phyloP scores from a whole-genome alignment of 192 early-diverging fungal species.

The Linnemannia elongata region DNA sequence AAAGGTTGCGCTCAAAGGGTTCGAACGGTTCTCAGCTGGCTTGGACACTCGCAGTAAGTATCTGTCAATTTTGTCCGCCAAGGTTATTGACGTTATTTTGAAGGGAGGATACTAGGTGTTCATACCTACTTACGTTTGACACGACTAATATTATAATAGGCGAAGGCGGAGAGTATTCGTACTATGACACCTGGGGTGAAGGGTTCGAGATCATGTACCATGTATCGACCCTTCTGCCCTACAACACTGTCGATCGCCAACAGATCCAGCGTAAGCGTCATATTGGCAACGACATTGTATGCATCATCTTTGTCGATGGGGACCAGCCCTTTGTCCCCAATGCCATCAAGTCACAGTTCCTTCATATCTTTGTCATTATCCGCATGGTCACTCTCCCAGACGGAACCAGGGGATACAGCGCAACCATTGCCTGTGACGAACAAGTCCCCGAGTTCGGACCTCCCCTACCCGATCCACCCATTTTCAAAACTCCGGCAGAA shows the following conservation, averaged over 20 bases:
- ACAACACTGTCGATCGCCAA: constrained; percentile 73
- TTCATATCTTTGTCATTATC: constrained; percentile 71
- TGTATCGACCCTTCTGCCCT: constrained; percentile 81
- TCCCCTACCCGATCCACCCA: constrained; percentile 57
- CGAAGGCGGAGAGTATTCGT: constrained; percentile 76
- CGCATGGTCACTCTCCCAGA: constrained; percentile 30
- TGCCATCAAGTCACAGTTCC: constrained; percentile 71
- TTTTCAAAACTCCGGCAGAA: constrained; percentile 57
- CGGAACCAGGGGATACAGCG: constrained; percentile 38
- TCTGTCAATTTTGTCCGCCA: not conserved
- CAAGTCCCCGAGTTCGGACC: constrained; percentile 69
- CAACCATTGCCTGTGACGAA: constrained; percentile 54
- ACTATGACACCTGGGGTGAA: constrained; percentile 81
- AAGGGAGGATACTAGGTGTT: not conserved
- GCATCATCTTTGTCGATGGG: constrained; percentile 70
- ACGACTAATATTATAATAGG: constrained; percentile 58
- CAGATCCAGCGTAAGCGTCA: constrained; percentile 77
- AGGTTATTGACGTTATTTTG: too few relatives aligned
- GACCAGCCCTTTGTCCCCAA: constrained; percentile 65
- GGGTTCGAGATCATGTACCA: constrained; percentile 82
- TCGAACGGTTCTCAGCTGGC: constrained; percentile 82
- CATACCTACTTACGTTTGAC: not conserved
- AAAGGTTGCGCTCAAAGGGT: constrained; percentile 78
- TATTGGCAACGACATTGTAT: constrained; percentile 76
- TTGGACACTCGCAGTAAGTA: constrained; percentile 76